Evolutionary conservation across 495 filamentous ascomycete species (phyloP).

Genomic region (Podospora sp.): DNA sequence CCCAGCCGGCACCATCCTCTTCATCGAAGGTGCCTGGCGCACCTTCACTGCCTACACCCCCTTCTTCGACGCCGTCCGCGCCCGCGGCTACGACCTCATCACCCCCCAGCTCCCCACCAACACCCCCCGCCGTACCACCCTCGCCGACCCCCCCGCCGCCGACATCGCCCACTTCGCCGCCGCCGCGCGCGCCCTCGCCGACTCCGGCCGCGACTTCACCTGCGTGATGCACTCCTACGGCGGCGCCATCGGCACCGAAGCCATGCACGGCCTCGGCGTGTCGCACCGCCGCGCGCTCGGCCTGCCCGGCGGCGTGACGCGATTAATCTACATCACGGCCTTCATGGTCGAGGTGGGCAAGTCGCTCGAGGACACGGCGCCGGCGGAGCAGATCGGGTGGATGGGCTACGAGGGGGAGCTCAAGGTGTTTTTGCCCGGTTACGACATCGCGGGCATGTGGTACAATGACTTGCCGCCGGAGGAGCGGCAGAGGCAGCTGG

Average conservation of each 20-base stretch:
- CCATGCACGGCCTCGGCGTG: not conserved
- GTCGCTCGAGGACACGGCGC: not conserved
- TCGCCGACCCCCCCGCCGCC: not conserved
- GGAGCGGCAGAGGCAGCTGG: not conserved
- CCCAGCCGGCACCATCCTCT: not conserved
- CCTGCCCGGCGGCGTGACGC: not conserved
- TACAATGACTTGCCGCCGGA: not conserved
- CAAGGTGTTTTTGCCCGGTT: not conserved
- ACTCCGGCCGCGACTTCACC: not conserved
- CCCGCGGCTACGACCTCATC: not conserved
- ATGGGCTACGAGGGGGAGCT: not conserved
- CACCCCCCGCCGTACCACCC: not conserved
- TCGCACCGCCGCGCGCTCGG: not conserved
- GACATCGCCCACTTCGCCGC: not conserved
- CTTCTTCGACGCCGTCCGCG: not conserved
- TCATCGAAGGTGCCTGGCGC: slow-evolving; percentile 4
- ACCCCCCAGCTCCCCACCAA: not conserved
- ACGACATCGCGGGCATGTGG: not conserved
- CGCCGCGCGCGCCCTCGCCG: not conserved
- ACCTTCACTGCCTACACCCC: not conserved
- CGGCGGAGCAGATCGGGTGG: not conserved
- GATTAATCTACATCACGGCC: not conserved
- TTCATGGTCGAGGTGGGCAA: slow-evolving; percentile 1
- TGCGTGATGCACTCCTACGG: slow-evolving; percentile 1
- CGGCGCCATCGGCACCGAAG: slow-evolving; percentile 3